Evolutionary conservation across 75 land plant genomes (phyloP).

Genomic region (Gnetum montanum): DNA sequence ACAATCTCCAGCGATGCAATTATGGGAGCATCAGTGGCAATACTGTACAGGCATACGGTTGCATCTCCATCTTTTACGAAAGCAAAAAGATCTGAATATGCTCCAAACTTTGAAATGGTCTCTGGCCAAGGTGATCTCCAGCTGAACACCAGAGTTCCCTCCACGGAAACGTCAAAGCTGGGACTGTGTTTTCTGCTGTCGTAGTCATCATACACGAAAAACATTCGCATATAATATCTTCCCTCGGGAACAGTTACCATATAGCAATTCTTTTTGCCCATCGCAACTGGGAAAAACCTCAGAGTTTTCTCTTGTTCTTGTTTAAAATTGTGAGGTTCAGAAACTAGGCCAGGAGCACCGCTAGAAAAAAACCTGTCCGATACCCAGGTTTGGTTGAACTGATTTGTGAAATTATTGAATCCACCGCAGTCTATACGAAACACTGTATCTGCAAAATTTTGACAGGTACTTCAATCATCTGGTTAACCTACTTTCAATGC

Average conservation of each 20-base stretch:
- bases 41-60: conserved; percentile 81
- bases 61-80: conserved; percentile 48
- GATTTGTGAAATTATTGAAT: conserved; percentile 42
- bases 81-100: conserved; percentile 86
- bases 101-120: conserved; percentile 36
- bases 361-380: conserved; percentile 76
- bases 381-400: conserved; percentile 56
- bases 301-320: conserved; percentile 54
- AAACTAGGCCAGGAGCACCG: conserved; percentile 47
- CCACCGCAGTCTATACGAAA: conserved; percentile 85
- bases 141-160: conserved; percentile 83
- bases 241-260: conserved; percentile 41
- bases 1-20: conserved; percentile 67
- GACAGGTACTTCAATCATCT: no score
- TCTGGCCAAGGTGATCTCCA: conserved; percentile 89
- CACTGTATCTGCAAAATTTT: conserved; percentile 19
- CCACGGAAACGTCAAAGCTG: conserved; percentile 86
- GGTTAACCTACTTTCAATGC: no score
- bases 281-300: conserved; percentile 65
- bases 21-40: conserved; percentile 91
- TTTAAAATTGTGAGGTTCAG: conserved; percentile 56
- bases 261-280: conserved; percentile 93
- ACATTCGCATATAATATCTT: conserved; percentile 68
- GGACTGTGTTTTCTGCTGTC: conserved; percentile 71
- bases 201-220: conserved; percentile 93